Percentiles rank a stretch among this genome's conserved stretches.
Evolutionary conservation across 768 basidiomycete species (phyloP).

Genomic region (Leccinum boreale): DNA sequence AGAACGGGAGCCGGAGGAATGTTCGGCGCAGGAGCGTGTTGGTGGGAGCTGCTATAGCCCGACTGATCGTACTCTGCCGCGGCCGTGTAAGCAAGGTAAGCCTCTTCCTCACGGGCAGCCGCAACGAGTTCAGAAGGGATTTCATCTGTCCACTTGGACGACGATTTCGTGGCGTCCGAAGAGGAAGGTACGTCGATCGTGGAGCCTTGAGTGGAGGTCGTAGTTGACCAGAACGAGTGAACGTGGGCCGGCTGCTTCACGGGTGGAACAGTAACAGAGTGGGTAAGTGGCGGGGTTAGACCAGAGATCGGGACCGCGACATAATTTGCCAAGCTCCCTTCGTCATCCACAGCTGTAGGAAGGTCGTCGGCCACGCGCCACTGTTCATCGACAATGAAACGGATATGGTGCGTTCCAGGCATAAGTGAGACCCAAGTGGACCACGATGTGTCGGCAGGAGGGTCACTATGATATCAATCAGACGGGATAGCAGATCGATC

Average conservation of each 20-base stretch:
- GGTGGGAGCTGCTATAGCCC: slow-evolving; percentile 34
- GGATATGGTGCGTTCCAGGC: slow-evolving; percentile 91
- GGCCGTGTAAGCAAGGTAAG: slow-evolving; percentile 48
- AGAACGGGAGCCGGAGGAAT: slow-evolving; percentile 87
- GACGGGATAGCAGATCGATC: slow-evolving; percentile 5
- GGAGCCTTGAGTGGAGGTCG: slow-evolving; percentile 33
- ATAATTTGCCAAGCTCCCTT: slow-evolving; percentile 93
- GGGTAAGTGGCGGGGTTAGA: slow-evolving; percentile 30
- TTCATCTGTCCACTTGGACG: slow-evolving; percentile 65
- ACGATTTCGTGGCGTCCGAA: slow-evolving; percentile 29
- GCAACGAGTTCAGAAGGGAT: slow-evolving; percentile 76
- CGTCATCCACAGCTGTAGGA: slow-evolving; percentile 91
- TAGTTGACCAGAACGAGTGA: slow-evolving; percentile 45
- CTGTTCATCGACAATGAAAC: slow-evolving; percentile 90
- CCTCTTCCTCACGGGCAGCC: slow-evolving; percentile 83
- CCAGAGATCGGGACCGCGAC: slow-evolving; percentile 50
- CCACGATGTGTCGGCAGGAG: slow-evolving; percentile 36
- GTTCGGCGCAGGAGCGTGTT: slow-evolving; percentile 58
- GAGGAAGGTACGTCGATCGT: slow-evolving; percentile 25
- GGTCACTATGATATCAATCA: slow-evolving; percentile 24
- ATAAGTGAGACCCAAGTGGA: slow-evolving; percentile 50
- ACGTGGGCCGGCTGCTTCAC: slow-evolving; percentile 26
- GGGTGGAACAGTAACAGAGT: slow-evolving; percentile 34
- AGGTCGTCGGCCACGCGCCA: slow-evolving; percentile 77
- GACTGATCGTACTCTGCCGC: slow-evolving; percentile 33